Conservation (phyloP, 2,329 filamentous ascomycete genomes). For the Bimuria novae-zelandiae region DNA sequence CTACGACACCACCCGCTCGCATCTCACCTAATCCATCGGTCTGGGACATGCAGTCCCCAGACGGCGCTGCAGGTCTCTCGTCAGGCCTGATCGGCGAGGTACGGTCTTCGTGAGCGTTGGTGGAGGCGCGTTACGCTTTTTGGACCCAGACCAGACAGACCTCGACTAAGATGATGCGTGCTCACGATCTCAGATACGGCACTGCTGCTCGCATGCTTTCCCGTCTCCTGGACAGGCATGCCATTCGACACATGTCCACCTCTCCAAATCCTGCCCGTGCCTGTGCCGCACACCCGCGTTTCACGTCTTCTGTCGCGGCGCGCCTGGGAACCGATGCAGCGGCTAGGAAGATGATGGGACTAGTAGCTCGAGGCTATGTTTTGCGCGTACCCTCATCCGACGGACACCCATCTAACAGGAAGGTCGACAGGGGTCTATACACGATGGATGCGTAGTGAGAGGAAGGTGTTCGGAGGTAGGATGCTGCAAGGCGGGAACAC, state of each 20-base stretch:
- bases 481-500: slow-evolving; percentile 1
- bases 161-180: neutral
- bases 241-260: too few species aligned
- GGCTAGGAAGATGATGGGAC: neutral
- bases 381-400: neutral
- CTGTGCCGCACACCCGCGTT: slow-evolving; percentile 1
- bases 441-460: neutral
- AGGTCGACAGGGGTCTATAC: neutral
- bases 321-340: neutral
- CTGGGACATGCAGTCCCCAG: neutral
- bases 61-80: neutral
- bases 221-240: too few species aligned
- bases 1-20: neutral
- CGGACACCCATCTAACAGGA: neutral
- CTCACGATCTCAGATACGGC: neutral
- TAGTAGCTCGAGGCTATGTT: neutral
- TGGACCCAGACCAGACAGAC: neutral
- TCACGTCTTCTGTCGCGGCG: neutral
- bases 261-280: neutral
- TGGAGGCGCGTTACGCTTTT: neutral
- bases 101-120: neutral
- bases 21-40: neutral
- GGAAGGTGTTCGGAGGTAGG: neutral
- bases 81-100: neutral
- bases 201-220: neutral